A percentile compares a stretch with the other conserved stretches of the same genome.
Conservation (phyloP, 768 basidiomycete species). For the Macrolepiota fuliginosa region DNA sequence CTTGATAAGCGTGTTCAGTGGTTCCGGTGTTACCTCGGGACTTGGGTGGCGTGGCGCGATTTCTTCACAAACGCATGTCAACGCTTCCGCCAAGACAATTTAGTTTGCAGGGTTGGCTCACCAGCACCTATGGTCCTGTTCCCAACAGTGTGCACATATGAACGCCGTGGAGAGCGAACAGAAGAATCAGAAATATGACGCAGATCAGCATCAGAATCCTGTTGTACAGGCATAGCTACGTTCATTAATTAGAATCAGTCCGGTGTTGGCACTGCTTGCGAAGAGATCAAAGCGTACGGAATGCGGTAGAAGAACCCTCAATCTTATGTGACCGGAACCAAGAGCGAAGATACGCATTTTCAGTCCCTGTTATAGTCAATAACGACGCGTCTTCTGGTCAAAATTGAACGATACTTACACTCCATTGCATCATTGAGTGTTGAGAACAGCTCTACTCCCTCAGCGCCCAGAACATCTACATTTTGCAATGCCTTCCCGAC, state of each 20-base stretch:
- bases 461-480: conserved; percentile 77
- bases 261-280: neutral
- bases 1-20: conserved; percentile 71
- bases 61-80: conserved; percentile 20
- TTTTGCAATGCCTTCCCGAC: conserved; percentile 73
- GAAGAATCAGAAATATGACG: conserved; percentile 41
- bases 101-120: conserved; percentile 21
- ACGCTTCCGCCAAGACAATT: neutral
- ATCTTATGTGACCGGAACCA: conserved; percentile 71
- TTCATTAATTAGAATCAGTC: conserved; percentile 5
- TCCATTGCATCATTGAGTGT: conserved; percentile 91
- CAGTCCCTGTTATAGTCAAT: conserved; percentile 62
- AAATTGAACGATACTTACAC: conserved; percentile 47
- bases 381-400: neutral
- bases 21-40: conserved; percentile 47
- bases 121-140: conserved; percentile 66
- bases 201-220: conserved; percentile 46
- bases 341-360: conserved; percentile 85
- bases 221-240: conserved; percentile 58
- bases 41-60: conserved; percentile 23
- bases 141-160: conserved; percentile 70
- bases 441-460: conserved; percentile 77
- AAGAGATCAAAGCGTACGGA: conserved; percentile 31
- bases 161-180: conserved; percentile 63
- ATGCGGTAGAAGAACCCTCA: conserved; percentile 41